Conservation (phyloP, 2,329 filamentous ascomycete species). For the Fusarium virguliforme region DNA sequence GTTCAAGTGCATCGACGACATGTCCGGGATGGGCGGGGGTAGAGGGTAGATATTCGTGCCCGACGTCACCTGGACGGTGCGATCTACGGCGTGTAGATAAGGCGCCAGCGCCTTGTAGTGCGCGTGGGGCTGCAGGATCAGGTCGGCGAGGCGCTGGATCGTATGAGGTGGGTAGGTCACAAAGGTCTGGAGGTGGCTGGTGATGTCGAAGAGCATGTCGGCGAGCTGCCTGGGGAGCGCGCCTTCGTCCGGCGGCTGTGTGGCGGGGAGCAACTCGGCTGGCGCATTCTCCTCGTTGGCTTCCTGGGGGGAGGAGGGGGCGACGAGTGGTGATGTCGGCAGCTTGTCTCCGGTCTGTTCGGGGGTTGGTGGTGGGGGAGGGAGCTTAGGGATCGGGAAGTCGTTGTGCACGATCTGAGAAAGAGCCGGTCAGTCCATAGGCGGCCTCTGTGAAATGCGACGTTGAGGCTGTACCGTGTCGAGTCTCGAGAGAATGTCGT, state of each 20-base stretch:
- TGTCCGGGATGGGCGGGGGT: constrained; percentile 75
- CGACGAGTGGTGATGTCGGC: constrained; percentile 61
- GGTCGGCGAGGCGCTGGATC: constrained; percentile 90
- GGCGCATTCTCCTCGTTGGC: constrained; percentile 80
- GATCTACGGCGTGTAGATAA: constrained; percentile 92
- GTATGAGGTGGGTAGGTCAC: constrained; percentile 87
- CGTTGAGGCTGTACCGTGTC: constrained; percentile 67
- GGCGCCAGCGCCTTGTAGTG: constrained; percentile 88
- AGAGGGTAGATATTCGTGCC: constrained; percentile 86
- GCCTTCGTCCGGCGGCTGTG: constrained; percentile 54
- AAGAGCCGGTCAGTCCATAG: constrained; percentile 17
- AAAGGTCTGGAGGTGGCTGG: constrained; percentile 78
- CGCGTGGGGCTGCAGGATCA: constrained; percentile 80
- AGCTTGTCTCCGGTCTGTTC: constrained; percentile 61
- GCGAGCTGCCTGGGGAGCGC: constrained; percentile 76
- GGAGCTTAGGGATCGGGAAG: constrained; percentile 79
- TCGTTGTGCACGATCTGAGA: constrained; percentile 63
- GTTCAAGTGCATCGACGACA: constrained; percentile 73
- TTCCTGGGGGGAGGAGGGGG: constrained; percentile 67
- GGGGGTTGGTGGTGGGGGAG: constrained; percentile 61
- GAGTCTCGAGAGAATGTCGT: constrained; percentile 76
- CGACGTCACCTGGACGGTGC: constrained; percentile 91
- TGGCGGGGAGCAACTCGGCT: constrained; percentile 57
- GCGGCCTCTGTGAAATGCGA: not conserved
- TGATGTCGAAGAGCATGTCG: constrained; percentile 74